Percentiles rank a stretch among this genome's conserved stretches.
Evolutionary conservation across 371 early-diverging fungal genomes (phyloP).

Genomic region (Mortierella sp.): DNA sequence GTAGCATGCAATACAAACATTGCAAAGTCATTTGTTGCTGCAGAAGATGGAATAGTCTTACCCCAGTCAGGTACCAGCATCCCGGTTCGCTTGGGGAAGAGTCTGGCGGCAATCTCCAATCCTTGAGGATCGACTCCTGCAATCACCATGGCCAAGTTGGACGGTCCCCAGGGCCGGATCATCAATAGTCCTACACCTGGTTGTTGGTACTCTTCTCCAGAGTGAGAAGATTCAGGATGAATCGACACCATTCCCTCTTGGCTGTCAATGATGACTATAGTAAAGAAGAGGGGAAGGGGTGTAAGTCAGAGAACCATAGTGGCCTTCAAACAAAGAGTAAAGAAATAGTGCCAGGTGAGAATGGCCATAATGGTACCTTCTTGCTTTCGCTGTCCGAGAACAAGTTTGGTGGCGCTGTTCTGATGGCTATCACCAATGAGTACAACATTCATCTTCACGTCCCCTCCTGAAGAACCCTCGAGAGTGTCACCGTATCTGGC

Average conservation of each 20-base stretch:
- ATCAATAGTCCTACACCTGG: conserved; percentile 60
- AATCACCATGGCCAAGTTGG: conserved; percentile 58
- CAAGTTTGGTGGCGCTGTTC: conserved; percentile 26
- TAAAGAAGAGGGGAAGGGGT: background rate
- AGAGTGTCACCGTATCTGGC: background rate
- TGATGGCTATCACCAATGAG: conserved; percentile 38
- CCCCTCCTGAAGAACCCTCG: background rate
- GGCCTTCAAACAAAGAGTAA: background rate
- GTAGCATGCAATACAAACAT: background rate
- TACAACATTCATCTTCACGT: conserved; percentile 23
- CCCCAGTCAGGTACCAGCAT: conserved; percentile 68
- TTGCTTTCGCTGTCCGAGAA: conserved; percentile 8
- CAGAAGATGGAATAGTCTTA: conserved; percentile 19
- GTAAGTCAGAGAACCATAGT: background rate
- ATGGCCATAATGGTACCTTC: conserved; percentile 19
- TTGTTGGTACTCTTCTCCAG: conserved; percentile 13
- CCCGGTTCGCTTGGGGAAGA: conserved; percentile 68
- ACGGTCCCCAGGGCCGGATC: conserved; percentile 54
- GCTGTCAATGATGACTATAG: conserved; percentile 25
- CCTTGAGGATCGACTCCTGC: conserved; percentile 62
- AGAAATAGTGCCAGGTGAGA: background rate
- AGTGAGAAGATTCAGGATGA: background rate
- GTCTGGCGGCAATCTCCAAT: conserved; percentile 57
- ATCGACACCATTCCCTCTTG: conserved; percentile 8
- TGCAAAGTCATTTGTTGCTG: background rate